Evolutionary conservation across 2,329 filamentous ascomycete species (phyloP).

Genomic region (Davidsoniella virescens): DNA sequence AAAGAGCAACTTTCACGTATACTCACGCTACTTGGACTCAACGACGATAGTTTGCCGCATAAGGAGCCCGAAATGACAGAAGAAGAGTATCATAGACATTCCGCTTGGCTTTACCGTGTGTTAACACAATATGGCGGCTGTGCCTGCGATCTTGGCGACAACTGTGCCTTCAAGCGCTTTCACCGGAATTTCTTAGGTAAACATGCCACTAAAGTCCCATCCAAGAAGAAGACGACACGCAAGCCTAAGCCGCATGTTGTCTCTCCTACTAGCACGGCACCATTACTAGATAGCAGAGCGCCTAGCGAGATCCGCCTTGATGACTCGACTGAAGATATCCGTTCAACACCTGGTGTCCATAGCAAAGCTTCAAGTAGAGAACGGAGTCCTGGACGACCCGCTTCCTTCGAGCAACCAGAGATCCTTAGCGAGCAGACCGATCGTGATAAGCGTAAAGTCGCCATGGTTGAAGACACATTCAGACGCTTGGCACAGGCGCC

Average conservation of each 20-base stretch:
- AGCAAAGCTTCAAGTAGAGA: slow-evolving; percentile 54
- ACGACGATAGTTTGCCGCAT: slow-evolving; percentile 38
- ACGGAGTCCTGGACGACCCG: slow-evolving; percentile 39
- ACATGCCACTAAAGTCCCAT: slow-evolving; percentile 7
- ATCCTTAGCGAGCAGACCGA: slow-evolving; percentile 49
- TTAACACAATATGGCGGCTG: slow-evolving; percentile 67
- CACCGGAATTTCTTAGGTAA: slow-evolving; percentile 34
- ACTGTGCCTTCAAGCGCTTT: slow-evolving; percentile 49
- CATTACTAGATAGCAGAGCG: slow-evolving; percentile 46
- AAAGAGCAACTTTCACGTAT: slow-evolving; percentile 38
- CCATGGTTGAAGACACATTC: slow-evolving; percentile 48
- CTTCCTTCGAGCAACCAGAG: slow-evolving; percentile 41
- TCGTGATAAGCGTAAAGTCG: slow-evolving; percentile 50
- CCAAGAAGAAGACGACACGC: slow-evolving; percentile 33
- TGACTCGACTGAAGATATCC: slow-evolving; percentile 35
- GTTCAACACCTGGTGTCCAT: slow-evolving; percentile 32
- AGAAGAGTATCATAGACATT: slow-evolving; percentile 42
- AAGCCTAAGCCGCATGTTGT: slow-evolving; percentile 39
- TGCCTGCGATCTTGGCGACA: slow-evolving; percentile 49
- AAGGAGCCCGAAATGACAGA: slow-evolving; percentile 40
- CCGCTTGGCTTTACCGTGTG: slow-evolving; percentile 50
- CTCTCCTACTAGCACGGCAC: slow-evolving; percentile 46
- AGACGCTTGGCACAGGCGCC: slow-evolving; percentile 44
- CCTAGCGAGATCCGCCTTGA: slow-evolving; percentile 45
- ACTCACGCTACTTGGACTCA: slow-evolving; percentile 42